Conservation (phyloP, 2,329 filamentous ascomycete genomes). For the Cytospora paraplurivora region DNA sequence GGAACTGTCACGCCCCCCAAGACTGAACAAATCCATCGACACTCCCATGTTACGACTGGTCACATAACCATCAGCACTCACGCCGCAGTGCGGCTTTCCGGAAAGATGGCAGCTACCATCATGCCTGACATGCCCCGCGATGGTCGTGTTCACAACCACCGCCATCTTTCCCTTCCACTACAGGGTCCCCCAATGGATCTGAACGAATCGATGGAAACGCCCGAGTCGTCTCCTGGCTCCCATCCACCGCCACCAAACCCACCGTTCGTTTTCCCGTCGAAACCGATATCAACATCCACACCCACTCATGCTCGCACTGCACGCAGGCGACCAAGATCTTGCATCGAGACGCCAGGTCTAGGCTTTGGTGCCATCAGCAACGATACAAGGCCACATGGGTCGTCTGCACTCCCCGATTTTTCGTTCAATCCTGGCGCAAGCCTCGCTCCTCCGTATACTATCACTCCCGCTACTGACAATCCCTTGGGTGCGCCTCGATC, state of each 20-base stretch:
- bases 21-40: slow-evolving; percentile 21
- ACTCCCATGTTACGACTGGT: slow-evolving; percentile 45
- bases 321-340: slow-evolving; percentile 55
- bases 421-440: slow-evolving; percentile 38
- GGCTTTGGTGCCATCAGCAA: slow-evolving; percentile 36
- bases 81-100: slow-evolving; percentile 52
- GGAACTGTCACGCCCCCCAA: slow-evolving; percentile 4
- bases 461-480: slow-evolving; percentile 38
- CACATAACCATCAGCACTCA: slow-evolving; percentile 45
- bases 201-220: slow-evolving; percentile 33
- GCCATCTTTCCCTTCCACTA: slow-evolving; percentile 33
- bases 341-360: slow-evolving; percentile 48
- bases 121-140: slow-evolving; percentile 34
- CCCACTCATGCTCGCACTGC: slow-evolving; percentile 52
- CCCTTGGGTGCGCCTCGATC: slow-evolving; percentile 59
- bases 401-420: slow-evolving; percentile 55
- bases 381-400: slow-evolving; percentile 35
- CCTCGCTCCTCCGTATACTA: slow-evolving; percentile 29
- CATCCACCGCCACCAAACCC: slow-evolving; percentile 60
- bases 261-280: slow-evolving; percentile 64
- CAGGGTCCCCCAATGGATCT: slow-evolving; percentile 36
- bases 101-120: slow-evolving; percentile 40
- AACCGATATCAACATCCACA: slow-evolving; percentile 49
- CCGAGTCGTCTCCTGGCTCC: slow-evolving; percentile 41
- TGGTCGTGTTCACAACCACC: slow-evolving; percentile 31